These are phyloP conservation scores for Haplosporangium sp. DNA, from an alignment of 371 early-diverging fungal genomes.

Conservation along the genomic window DNA sequence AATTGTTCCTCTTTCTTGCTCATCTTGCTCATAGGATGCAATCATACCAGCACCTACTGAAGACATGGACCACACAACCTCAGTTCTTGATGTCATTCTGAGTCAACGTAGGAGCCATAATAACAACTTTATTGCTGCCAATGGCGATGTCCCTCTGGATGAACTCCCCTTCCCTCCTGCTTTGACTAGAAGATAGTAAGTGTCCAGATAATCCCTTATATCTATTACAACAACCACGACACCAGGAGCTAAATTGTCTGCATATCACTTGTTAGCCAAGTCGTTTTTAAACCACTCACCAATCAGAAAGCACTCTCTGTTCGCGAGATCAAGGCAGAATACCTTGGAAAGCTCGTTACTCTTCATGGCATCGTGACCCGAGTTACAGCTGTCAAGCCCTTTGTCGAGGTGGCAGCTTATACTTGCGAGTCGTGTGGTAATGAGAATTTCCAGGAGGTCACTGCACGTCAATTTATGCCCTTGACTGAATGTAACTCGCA, in stretches of 20 bases:
- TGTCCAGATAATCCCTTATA: background rate
- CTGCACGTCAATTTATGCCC: conserved; percentile 84
- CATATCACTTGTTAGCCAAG: conserved; percentile 62
- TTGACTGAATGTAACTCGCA: conserved; percentile 91
- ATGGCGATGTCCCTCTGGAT: conserved; percentile 57
- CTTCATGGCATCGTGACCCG: conserved; percentile 98
- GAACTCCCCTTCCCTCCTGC: conserved; percentile 78
- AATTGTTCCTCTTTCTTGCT: background rate
- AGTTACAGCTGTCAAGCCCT: conserved; percentile 97
- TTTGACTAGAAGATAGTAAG: conserved; percentile 90
- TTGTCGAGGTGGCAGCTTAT: conserved; percentile 92
- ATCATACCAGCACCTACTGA: conserved; percentile 76
- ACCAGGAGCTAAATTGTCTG: background rate
- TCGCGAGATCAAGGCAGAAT: conserved; percentile 85
- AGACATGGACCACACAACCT: conserved; percentile 77
- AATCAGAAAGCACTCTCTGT: conserved; percentile 79
- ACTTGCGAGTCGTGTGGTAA: conserved; percentile 97
- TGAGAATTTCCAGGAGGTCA: conserved; percentile 98
- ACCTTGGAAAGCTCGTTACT: conserved; percentile 91
- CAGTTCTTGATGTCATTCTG: conserved; percentile 92
- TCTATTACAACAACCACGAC: background rate
- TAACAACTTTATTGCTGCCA: conserved; percentile 56
- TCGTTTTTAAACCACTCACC: conserved; percentile 86
- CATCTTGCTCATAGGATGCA: conserved; percentile 59
- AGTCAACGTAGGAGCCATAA: conserved; percentile 86